Base-by-base conservation (phyloP, 2,329 filamentous ascomycete species). In the Neoascochyta sp. region DNA sequence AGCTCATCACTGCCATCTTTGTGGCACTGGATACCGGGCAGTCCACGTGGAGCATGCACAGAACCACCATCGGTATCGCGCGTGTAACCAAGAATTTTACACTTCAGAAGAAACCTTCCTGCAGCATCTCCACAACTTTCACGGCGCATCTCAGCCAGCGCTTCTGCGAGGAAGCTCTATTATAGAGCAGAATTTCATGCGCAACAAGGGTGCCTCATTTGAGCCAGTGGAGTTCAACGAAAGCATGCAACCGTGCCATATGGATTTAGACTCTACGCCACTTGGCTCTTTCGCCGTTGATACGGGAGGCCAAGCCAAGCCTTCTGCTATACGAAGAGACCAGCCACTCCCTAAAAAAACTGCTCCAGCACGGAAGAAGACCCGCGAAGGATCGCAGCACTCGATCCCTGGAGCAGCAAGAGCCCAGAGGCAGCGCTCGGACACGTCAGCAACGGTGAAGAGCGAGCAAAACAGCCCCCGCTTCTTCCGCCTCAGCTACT, bases 1-100 rank as follows among this genome's bases (percentile, higher is more conserved):
- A 24, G 54, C 55, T 6, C 57, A 60, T 25, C 56, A 60, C 25
- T 62, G 57, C 22, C 53, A 62, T 37, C 39, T 62, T 5, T 62
- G 57, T 26, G 56, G 57, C 20, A 48, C 51, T 8, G 56, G 53
- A 14, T 60, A 62, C 28, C 43, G 50, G 9, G 48, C 50, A 11
- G 46, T 51, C 5, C 55, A 58, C 32, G 33, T 54, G 7, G 57
- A 60, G 18, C 57, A 62, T 36, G 57, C 57, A 7, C 50, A 57
- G 18, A 47, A 50, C 16, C 53, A 57, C 29, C 57, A 62, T 32
- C 43, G 46, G 11, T 57, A 60, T 27, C 49, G 57, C 2, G 47
- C 50, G 9, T 62, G 57, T 16, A 50, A 57, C 12, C 57, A 62
- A 24, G 47, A 52, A 12, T 46, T 62, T 19, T 62, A 57, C 29